Base-by-base conservation (phyloP, 2,329 filamentous ascomycete species). In the Dactylellina leptospora region DNA sequence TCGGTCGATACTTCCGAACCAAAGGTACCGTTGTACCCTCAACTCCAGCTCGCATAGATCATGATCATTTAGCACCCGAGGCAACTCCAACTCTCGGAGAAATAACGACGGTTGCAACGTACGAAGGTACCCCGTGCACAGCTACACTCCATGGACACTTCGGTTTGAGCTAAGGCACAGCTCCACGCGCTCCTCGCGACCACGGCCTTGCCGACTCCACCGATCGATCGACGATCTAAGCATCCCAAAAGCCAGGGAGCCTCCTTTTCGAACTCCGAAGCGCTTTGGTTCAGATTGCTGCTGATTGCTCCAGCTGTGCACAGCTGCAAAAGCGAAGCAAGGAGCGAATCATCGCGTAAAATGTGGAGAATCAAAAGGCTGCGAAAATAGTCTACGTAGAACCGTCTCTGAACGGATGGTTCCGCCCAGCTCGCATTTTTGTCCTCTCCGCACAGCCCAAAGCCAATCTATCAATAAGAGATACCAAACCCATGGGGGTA, bases 1-100 rank as follows among this genome's bases (percentile, higher is more conserved):
- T 70, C 56, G 56, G 64, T 62, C 56, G 50, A 62, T 55, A 54
- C 50, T 55, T 28, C 56, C 64, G 64, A 70, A 44, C 30, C 27
- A 55, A 45, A 56, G n/a, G 42, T 36, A 64, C 27, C 47, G 47
- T 56, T n/a, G 30, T 51, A 50, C 38, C 23, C 28, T 23, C n/a
- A 54, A 33, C 25, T 42, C 48, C 56, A 63, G 50, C 44, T 63
- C 58, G 33, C 36, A 23, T 40, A 40, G 36, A n/a, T n/a, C 4
- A 40, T 4, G 10, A 40, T n/a, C 36, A 4, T n/a, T 16, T n/a
- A n/a, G 36, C 10, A 40, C 36, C 30, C 10, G 10, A n/a, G 10
- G 30, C 10, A 36, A 36, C 30, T 36, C 47, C 58, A 64, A 22
- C 42, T 20, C 51, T 44, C 61, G 61, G 61, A 58, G 51, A 58